A percentile compares a stretch with the other conserved stretches of the same genome.
Evolutionary conservation across 1,284 basidiomycete genomes (phyloP).

Genomic region (Psilocybe mexicana): DNA sequence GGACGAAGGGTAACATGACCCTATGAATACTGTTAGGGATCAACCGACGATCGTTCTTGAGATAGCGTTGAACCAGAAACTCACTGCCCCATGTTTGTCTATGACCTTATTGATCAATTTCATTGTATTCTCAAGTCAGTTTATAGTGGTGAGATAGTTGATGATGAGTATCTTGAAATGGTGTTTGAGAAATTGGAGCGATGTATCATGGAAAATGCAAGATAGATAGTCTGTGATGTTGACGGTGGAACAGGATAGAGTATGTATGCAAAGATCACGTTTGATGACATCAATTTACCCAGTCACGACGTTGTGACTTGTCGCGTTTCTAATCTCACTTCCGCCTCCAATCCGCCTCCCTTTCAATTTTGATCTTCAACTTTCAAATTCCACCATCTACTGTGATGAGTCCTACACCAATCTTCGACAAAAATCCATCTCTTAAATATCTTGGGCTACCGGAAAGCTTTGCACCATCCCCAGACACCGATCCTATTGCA

Average conservation of each 20-base stretch:
- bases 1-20: conserved; percentile 90
- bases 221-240: too few relatives aligned
- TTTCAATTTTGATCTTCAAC: conserved; percentile 4
- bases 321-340: conserved; percentile 5
- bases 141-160: not conserved
- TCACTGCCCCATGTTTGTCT: conserved; percentile 77
- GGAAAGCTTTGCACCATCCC: conserved; percentile 56
- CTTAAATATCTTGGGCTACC: conserved; percentile 67
- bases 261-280: too few relatives aligned
- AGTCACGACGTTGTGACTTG: conserved; percentile 11
- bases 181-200: not conserved
- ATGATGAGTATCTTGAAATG: not conserved
- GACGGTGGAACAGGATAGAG: too few relatives aligned
- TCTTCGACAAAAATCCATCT: conserved; percentile 43
- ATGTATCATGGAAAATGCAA: too few relatives aligned
- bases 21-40: conserved; percentile 43
- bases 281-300: too few relatives aligned
- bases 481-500: conserved; percentile 54
- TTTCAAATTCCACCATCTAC: not conserved
- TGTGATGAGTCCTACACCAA: conserved; percentile 9
- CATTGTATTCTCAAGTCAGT: conserved; percentile 46
- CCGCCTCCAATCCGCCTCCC: not conserved
- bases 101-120: conserved; percentile 73
- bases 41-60: conserved; percentile 18
- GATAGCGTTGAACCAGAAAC: conserved; percentile 27